These are phyloP conservation scores for Aureobasidium sp. DNA, from an alignment of 2,329 filamentous ascomycete species.

Conservation along the genomic window DNA sequence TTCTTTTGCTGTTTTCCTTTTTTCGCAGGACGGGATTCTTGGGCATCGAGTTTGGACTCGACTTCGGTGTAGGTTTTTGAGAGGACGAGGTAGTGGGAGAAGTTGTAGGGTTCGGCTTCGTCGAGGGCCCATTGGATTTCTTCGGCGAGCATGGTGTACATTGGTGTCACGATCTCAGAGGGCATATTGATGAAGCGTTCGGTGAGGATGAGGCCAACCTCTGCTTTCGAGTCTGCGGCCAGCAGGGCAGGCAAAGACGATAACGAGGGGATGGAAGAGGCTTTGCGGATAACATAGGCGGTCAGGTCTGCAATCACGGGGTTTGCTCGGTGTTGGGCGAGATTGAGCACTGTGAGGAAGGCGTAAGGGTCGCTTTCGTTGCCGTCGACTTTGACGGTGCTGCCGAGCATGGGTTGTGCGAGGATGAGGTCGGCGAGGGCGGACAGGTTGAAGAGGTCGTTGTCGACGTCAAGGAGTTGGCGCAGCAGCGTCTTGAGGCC, in stretches of 20 bases:
- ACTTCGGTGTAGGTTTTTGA: constrained; percentile 92
- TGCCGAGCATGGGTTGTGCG: constrained; percentile 79
- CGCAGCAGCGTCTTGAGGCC: constrained; percentile 83
- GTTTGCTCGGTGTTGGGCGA: constrained; percentile 68
- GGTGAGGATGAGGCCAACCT: constrained; percentile 80
- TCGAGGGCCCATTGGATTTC: constrained; percentile 84
- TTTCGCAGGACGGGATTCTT: constrained; percentile 55
- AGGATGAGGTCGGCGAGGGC: constrained; percentile 79
- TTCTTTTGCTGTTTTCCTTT: constrained; percentile 52
- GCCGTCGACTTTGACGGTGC: constrained; percentile 94
- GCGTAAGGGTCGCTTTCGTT: constrained; percentile 89
- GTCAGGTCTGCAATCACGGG: constrained; percentile 63
- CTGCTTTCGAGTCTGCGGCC: constrained; percentile 31
- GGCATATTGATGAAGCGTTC: constrained; percentile 96
- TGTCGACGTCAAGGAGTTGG: constrained; percentile 87
- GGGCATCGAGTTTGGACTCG: constrained; percentile 67
- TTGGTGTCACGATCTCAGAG: constrained; percentile 81
- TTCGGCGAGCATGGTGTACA: constrained; percentile 90
- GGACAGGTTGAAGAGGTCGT: constrained; percentile 78
- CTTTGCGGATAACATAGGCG: constrained; percentile 59
- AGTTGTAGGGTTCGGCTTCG: constrained; percentile 86
- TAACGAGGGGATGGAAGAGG: constrained; percentile 48
- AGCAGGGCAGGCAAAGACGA: constrained; percentile 37
- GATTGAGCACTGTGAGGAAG: constrained; percentile 80
- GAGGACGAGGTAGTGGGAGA: constrained; percentile 85